Percentiles rank a stretch among this genome's conserved stretches.
These are phyloP conservation scores for Colletotrichum sp. DNA, from an alignment of 2,329 filamentous ascomycete genomes.

Conservation along the genomic window DNA sequence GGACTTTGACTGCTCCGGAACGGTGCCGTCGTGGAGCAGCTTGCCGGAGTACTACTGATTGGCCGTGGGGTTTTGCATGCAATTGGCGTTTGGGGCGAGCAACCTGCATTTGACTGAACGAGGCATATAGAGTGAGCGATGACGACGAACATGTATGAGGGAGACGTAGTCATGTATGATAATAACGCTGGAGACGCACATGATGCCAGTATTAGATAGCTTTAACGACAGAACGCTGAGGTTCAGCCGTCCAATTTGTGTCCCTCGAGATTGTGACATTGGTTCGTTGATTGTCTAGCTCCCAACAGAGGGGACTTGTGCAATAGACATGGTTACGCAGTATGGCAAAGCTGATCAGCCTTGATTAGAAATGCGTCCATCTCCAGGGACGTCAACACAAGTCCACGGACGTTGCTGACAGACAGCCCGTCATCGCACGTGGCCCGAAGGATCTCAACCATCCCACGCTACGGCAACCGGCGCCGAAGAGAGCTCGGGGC, in stretches of 20 bases:
- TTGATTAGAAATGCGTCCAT: neutral
- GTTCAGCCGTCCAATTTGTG: neutral
- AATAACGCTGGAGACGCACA: neutral
- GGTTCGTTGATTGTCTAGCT: neutral
- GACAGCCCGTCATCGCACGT: neutral
- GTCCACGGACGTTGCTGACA: neutral
- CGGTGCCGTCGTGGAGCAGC: constrained; percentile 59
- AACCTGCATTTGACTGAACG: neutral
- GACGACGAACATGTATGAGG: neutral
- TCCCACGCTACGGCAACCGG: neutral
- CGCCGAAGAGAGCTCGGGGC: neutral
- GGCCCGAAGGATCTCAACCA: neutral
- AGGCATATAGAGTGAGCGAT: neutral
- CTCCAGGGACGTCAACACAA: neutral
- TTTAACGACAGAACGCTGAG: neutral
- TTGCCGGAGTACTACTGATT: constrained; percentile 56
- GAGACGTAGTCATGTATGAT: constrained; percentile 1
- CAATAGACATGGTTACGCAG: neutral
- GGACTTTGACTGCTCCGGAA: constrained; percentile 69
- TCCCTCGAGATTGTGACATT: neutral
- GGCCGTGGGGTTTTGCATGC: neutral
- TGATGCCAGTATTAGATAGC: constrained; percentile 5
- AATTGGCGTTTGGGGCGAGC: constrained; percentile 4
- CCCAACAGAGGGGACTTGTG: too few relatives aligned
- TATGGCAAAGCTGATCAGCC: neutral